These are phyloP conservation scores for Laguncularia racemosa DNA, from an alignment of 345 rosid species.

Conservation along the genomic window DNA sequence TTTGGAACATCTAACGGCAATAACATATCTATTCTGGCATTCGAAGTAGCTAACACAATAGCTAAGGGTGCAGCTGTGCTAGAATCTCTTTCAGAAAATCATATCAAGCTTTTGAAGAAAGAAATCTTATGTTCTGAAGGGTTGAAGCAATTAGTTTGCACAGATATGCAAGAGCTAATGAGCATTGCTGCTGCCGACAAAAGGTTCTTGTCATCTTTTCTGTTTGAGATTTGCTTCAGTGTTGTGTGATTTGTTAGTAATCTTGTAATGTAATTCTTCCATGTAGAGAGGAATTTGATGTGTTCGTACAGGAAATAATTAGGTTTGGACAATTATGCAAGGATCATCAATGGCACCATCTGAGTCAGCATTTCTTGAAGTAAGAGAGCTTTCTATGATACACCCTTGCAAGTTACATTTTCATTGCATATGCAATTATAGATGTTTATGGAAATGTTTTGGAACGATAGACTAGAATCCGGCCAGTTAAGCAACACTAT, in stretches of 20 bases:
- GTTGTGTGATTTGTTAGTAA: neutral
- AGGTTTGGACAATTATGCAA: conserved; percentile 86
- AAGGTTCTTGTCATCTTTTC: conserved; percentile 36
- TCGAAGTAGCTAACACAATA: conserved; percentile 93
- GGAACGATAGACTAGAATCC: conserved; percentile 6
- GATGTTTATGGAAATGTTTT: neutral
- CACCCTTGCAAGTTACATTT: neutral
- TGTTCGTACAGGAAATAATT: conserved; percentile 65
- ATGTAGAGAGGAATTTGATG: conserved; percentile 74
- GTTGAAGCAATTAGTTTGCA: conserved; percentile 61
- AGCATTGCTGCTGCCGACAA: conserved; percentile 83
- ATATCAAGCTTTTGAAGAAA: conserved; percentile 46
- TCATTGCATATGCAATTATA: neutral
- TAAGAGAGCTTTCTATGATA: conserved; percentile 24
- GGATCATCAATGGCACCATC: conserved; percentile 85
- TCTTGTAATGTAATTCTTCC: conserved; percentile 8
- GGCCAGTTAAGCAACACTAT: neutral
- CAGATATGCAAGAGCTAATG: conserved; percentile 51
- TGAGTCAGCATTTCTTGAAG: conserved; percentile 66
- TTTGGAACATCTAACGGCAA: conserved; percentile 42
- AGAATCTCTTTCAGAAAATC: conserved; percentile 61
- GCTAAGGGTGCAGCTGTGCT: conserved; percentile 66
- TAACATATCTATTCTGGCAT: conserved; percentile 55
- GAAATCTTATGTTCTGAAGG: conserved; percentile 64
- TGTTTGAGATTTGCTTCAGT: neutral